A percentile compares a stretch with the other conserved stretches of the same genome.
Conservation (phyloP, 768 basidiomycete species). For the Rossbeevera mucosa region DNA sequence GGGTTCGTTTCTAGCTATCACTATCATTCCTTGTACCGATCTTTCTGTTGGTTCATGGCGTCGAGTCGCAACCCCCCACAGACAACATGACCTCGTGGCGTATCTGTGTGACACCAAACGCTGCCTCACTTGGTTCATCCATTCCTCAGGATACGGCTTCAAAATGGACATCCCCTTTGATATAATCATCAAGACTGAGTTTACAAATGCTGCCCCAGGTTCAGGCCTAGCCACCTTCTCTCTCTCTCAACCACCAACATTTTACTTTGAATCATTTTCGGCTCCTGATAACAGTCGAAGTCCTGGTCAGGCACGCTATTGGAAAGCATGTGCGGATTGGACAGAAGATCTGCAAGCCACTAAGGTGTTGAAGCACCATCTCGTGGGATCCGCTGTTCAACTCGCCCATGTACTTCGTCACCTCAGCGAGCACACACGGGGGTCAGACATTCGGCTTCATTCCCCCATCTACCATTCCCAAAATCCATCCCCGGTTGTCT, state of each 20-base stretch:
- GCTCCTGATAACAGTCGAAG: conserved; percentile 29
- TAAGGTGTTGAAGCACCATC: conserved; percentile 55
- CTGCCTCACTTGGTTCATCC: conserved; percentile 75
- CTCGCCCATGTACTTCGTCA: conserved; percentile 52
- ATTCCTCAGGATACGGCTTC: conserved; percentile 66
- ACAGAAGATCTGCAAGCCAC: conserved; percentile 71
- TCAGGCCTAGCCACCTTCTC: conserved; percentile 57
- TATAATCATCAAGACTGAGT: conserved; percentile 53
- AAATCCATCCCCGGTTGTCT: conserved; percentile 26
- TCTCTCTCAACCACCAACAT: conserved; percentile 63
- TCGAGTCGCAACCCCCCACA: conserved; percentile 54
- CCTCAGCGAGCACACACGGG: conserved; percentile 33
- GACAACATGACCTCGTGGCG: conserved; percentile 65
- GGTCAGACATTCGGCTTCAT: conserved; percentile 34
- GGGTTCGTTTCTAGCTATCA: conserved; percentile 48
- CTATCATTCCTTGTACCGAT: conserved; percentile 71
- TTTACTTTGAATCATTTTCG: conserved; percentile 55
- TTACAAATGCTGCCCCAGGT: conserved; percentile 50
- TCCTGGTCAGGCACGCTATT: conserved; percentile 36
- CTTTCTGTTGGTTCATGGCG: conserved; percentile 77
- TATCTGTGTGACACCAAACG: conserved; percentile 67
- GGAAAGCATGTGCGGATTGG: conserved; percentile 72
- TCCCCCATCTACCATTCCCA: conserved; percentile 35
- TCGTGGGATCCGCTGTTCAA: conserved; percentile 61
- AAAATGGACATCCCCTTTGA: conserved; percentile 82